Conservation (phyloP, 441 rosid genomes). For the Pelargonium citronellum region DNA sequence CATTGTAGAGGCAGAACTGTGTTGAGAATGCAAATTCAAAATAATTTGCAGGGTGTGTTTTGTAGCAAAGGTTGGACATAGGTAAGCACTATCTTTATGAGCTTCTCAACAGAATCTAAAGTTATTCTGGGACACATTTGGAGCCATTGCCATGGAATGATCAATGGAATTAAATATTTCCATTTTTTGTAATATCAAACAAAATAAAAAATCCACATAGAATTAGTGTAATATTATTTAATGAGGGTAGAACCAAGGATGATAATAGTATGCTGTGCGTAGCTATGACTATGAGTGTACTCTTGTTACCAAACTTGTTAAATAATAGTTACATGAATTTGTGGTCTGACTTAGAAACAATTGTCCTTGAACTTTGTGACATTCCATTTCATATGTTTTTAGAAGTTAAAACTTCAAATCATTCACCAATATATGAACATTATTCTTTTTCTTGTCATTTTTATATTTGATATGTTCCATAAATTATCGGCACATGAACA, state of each 20-base stretch:
- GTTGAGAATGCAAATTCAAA: too few relatives aligned
- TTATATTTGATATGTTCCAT: background rate
- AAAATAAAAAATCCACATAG: too few relatives aligned
- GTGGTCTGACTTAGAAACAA: background rate
- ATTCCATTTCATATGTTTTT: background rate
- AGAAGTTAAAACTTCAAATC: background rate
- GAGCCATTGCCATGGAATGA: background rate
- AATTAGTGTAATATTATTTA: background rate
- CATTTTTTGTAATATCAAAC: background rate
- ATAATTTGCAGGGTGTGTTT: too few relatives aligned
- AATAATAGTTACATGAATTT: background rate
- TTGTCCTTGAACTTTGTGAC: background rate
- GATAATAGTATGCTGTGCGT: background rate
- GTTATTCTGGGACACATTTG: background rate
- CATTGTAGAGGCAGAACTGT: background rate
- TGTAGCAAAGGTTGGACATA: background rate
- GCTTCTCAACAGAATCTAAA: background rate
- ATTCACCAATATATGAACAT: background rate
- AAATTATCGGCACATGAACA: background rate
- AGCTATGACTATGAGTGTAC: conserved; percentile 1
- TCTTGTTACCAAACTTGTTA: background rate
- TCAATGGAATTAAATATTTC: background rate
- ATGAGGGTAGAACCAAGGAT: background rate
- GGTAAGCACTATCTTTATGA: background rate
- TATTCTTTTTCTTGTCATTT: background rate